Evolutionary conservation across 108 stramenopile genomes (phyloP).

Genomic region (Skeletonema marinoi): DNA sequence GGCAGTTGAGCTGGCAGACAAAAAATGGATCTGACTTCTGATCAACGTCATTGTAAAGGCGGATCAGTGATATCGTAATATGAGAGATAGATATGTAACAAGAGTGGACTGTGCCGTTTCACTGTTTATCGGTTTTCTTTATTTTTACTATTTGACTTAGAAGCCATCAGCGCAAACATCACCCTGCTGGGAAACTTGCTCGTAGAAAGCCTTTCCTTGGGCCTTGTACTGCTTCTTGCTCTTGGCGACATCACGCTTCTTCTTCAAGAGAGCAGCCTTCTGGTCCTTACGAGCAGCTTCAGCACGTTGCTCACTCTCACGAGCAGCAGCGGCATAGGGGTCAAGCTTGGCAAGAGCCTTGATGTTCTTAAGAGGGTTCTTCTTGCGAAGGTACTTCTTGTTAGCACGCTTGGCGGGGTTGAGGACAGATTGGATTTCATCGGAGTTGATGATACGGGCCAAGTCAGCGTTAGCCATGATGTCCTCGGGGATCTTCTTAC

Average conservation of each 20-base stretch:
- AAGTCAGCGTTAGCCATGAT: conserved; percentile 98
- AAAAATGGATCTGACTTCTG: too few relatives aligned
- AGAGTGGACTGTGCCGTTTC: background rate
- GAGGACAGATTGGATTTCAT: conserved; percentile 96
- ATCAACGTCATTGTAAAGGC: too few relatives aligned
- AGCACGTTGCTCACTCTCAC: conserved; percentile 72
- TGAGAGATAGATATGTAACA: background rate
- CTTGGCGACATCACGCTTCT: conserved; percentile 68
- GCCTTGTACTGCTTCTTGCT: conserved; percentile 74
- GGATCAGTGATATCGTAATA: too few relatives aligned
- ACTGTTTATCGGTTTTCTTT: conserved; percentile 13
- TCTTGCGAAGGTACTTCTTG: conserved; percentile 84
- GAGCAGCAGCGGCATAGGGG: conserved; percentile 91
- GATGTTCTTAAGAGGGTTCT: conserved; percentile 91
- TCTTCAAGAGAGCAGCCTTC: conserved; percentile 58
- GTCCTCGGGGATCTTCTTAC: conserved; percentile 87
- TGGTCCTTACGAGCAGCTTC: conserved; percentile 68
- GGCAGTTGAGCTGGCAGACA: too few relatives aligned
- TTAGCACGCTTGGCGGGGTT: conserved; percentile 84
- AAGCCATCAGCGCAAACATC: conserved; percentile 88
- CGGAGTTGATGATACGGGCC: conserved; percentile 97
- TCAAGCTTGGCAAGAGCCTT: conserved; percentile 91
- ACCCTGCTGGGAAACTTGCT: conserved; percentile 75
- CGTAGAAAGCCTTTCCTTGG: conserved; percentile 80
- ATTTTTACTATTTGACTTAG: conserved; percentile 38